Evolutionary conservation across 495 filamentous ascomycete species (phyloP).

Genomic region (Aspergillus steynii): DNA sequence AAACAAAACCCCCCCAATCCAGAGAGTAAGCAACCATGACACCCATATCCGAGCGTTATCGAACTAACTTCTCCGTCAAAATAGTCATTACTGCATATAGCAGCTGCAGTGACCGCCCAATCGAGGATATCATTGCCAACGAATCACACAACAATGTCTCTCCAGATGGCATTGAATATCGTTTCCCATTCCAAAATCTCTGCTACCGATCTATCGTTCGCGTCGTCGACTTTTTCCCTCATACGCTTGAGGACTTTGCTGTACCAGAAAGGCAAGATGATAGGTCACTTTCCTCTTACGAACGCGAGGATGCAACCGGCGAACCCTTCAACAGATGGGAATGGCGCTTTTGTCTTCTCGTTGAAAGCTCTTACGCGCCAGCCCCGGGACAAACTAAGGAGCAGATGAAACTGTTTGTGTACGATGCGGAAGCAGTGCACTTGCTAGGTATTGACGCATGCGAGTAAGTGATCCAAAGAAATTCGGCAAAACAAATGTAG

Average conservation of each 20-base stretch:
- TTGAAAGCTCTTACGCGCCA: constrained; percentile 58
- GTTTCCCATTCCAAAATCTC: constrained; percentile 69
- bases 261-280: constrained; percentile 39
- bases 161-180: constrained; percentile 44
- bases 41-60: background rate
- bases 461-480: constrained; percentile 52
- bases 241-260: constrained; percentile 72
- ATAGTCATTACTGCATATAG: constrained; percentile 38
- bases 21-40: background rate
- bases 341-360: constrained; percentile 75
- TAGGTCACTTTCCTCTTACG: constrained; percentile 43
- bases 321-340: constrained; percentile 53
- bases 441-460: constrained; percentile 65
- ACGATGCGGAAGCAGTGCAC: constrained; percentile 61
- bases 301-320: constrained; percentile 29
- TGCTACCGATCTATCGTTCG: constrained; percentile 69
- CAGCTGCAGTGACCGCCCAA: constrained; percentile 25
- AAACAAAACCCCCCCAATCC: constrained; percentile 37
- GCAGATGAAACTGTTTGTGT: constrained; percentile 64
- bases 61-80: background rate
- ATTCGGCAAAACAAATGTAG: background rate
- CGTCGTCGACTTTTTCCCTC: constrained; percentile 80
- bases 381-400: constrained; percentile 34
- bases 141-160: constrained; percentile 42
- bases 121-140: constrained; percentile 46